A percentile compares a stretch with the other conserved stretches of the same genome.
phyloP scores from a whole-genome alignment of 1,284 basidiomycete species.

The Leccinum fallax region DNA sequence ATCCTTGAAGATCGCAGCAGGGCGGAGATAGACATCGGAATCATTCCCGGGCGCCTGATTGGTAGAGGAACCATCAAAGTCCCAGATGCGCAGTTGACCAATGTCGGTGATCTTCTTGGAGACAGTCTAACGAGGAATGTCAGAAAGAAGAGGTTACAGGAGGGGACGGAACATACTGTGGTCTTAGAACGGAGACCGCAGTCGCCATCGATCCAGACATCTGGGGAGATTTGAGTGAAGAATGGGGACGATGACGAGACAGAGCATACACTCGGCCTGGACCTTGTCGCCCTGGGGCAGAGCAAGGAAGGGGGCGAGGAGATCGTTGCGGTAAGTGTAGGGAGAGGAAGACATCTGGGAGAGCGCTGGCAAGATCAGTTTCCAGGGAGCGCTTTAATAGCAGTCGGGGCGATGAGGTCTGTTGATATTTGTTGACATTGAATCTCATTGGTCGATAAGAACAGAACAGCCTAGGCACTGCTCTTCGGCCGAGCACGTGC shows the following conservation, averaged over 20 bases:
- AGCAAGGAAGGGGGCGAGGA: slow-evolving; percentile 84
- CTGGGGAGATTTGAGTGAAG: slow-evolving; percentile 42
- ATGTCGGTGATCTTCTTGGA: slow-evolving; percentile 84
- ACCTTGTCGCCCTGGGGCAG: slow-evolving; percentile 85
- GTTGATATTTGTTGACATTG: slow-evolving; percentile 29
- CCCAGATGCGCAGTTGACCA: slow-evolving; percentile 91
- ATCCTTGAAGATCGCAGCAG: slow-evolving; percentile 97
- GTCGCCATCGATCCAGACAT: slow-evolving; percentile 96
- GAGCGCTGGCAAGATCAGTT: neutral
- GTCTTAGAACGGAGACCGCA: slow-evolving; percentile 93
- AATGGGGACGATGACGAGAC: slow-evolving; percentile 16
- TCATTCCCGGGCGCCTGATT: slow-evolving; percentile 94
- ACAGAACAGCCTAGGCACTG: neutral
- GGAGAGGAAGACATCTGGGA: slow-evolving; percentile 27
- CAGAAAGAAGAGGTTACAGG: slow-evolving; percentile 3
- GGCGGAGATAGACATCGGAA: slow-evolving; percentile 98
- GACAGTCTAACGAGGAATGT: slow-evolving; percentile 61
- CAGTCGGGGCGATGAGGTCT: slow-evolving; percentile 12
- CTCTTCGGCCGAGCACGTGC: slow-evolving; percentile 14
- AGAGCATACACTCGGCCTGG: slow-evolving; percentile 86
- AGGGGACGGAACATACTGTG: slow-evolving; percentile 54
- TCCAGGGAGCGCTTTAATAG: slow-evolving; percentile 25
- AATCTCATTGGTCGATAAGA: slow-evolving; percentile 38
- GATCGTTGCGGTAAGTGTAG: slow-evolving; percentile 69
- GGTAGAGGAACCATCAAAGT: slow-evolving; percentile 98